These are phyloP conservation scores for Xylariaceae sp. DNA, from an alignment of 2,329 filamentous ascomycete genomes.

Conservation along the genomic window DNA sequence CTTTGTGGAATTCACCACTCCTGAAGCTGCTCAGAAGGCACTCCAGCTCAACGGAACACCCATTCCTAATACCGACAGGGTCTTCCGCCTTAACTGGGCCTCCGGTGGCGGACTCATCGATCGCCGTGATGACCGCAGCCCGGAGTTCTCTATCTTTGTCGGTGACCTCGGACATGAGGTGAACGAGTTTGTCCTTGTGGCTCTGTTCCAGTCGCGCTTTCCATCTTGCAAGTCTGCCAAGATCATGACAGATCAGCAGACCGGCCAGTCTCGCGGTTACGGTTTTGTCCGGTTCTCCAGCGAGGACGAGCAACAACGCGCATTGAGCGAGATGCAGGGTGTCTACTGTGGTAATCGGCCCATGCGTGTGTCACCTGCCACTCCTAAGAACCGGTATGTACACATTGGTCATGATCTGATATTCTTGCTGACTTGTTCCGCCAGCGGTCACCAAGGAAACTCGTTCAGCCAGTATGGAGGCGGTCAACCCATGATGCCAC, in stretches of 20 bases:
- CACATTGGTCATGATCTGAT: background rate
- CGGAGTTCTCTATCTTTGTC: constrained; percentile 96
- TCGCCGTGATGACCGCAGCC: constrained; percentile 90
- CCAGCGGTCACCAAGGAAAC: constrained; percentile 38
- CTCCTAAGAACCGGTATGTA: constrained; percentile 79
- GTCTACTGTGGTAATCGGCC: constrained; percentile 98
- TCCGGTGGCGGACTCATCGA: constrained; percentile 94
- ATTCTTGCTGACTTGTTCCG: constrained; percentile 8
- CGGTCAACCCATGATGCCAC: constrained; percentile 36
- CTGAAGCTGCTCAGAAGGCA: constrained; percentile 86
- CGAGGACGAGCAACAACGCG: constrained; percentile 92
- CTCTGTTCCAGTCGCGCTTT: constrained; percentile 94
- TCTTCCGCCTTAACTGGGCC: constrained; percentile 99
- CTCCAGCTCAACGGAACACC: constrained; percentile 82
- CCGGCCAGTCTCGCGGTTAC: constrained; percentile 94
- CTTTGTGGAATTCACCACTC: constrained; percentile 86
- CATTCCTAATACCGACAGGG: constrained; percentile 89
- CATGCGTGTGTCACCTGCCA: constrained; percentile 97
- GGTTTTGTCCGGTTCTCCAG: constrained; percentile 97
- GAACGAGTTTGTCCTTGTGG: constrained; percentile 96
- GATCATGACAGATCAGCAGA: constrained; percentile 99
- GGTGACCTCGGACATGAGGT: constrained; percentile 97
- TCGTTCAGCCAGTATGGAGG: constrained; percentile 34
- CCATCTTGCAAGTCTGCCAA: constrained; percentile 98
- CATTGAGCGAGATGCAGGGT: constrained; percentile 96